Base-by-base conservation (phyloP, 306 rosid species). In the Citrullus amarus region DNA sequence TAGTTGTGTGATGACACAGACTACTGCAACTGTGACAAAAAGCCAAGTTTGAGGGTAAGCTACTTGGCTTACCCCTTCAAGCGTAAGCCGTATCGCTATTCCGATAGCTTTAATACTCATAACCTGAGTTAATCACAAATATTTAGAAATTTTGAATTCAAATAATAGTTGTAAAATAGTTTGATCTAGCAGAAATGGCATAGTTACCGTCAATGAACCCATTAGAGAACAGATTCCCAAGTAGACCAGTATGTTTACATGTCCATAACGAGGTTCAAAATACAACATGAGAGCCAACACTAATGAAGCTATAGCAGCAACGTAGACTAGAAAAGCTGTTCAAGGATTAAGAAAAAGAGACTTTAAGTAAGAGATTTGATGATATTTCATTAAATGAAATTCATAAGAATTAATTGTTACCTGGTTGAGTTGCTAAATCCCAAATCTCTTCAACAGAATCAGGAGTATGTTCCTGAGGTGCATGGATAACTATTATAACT, bases 31-130 rank as follows among this genome's bases (percentile, higher is more conserved):
- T 16, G 92, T 80, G 72, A 92, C 36, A 59, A 95, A 95, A 82
- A 95, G 89, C 98, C 97, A 95, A 73, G 97, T 91, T 85, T 95
- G 98, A 28, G 97, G 98, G 81, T 92, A 92, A 41, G 92, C 93
- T 75, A 88, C 59, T 79, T 95, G 97, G 83, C 88, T 92, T 54
- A 86, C 84, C 48, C 98, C 98, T 78, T 92, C 97, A 59, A 94
- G 79, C 22, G 98, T 90, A 60, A 95, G 93, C 92, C 90, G 92
- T 75, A 94, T 85, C 34, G 97, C 97, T 83, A 94, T 94, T 82
- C 98, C 97, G 85, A 94, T 87, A 79, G 98, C 98, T 81, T 92
- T 94, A 80, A 92, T 87, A 91, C 98, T 94, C 77, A 94, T 87
- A 80, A 94, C 97, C 97, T 92, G 89, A 86, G 87, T 28, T 58